These are phyloP conservation scores for Jasminum sambac DNA, from an alignment of 257 asterid genomes.

Conservation along the genomic window DNA sequence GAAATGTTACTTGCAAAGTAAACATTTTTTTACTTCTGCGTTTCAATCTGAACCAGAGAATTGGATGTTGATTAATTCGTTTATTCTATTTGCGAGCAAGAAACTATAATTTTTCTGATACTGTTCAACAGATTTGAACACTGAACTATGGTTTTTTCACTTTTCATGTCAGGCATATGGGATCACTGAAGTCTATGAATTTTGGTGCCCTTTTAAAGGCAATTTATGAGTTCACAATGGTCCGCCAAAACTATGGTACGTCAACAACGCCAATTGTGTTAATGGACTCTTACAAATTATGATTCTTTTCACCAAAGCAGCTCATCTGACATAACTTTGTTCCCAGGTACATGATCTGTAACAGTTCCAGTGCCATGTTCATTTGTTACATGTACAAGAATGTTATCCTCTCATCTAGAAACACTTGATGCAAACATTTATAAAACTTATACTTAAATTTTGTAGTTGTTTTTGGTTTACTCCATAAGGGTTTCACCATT, in stretches of 20 bases:
- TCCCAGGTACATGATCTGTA: background rate
- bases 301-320: background rate
- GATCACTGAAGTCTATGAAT: conserved; percentile 62
- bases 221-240: conserved; percentile 68
- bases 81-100: background rate
- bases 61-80: background rate
- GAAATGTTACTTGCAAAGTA: background rate
- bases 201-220: conserved; percentile 76
- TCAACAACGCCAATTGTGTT: background rate
- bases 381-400: background rate
- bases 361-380: background rate
- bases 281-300: background rate
- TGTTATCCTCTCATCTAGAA: background rate
- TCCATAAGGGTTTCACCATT: background rate
- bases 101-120: background rate
- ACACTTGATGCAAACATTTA: background rate
- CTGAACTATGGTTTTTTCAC: background rate
- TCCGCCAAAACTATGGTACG: conserved; percentile 75
- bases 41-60: background rate
- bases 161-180: conserved; percentile 46
- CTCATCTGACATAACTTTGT: background rate
- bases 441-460: background rate
- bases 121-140: background rate
- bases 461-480: background rate
- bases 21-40: background rate